These are phyloP conservation scores for Apiospora aurea DNA, from an alignment of 2,329 filamentous ascomycete genomes.

Conservation along the genomic window DNA sequence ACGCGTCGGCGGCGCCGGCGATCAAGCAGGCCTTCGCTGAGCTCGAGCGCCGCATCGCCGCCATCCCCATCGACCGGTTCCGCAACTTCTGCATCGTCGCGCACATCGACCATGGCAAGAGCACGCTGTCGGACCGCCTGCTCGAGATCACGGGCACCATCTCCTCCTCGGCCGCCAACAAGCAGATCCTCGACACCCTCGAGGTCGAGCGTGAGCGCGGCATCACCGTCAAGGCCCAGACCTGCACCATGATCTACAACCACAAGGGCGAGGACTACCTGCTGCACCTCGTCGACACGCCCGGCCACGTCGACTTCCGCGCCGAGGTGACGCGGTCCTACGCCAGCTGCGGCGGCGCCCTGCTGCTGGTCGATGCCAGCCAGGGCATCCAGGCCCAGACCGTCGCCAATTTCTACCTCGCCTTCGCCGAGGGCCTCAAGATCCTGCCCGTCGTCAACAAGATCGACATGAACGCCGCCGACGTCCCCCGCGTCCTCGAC, in stretches of 20 bases:
- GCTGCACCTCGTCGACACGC: slow-evolving; percentile 94
- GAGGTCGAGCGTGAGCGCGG: slow-evolving; percentile 96
- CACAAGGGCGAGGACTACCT: slow-evolving; percentile 88
- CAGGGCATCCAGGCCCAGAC: slow-evolving; percentile 98
- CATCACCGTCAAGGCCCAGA: slow-evolving; percentile 99
- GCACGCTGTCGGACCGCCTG: slow-evolving; percentile 89
- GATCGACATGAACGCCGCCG: slow-evolving; percentile 89
- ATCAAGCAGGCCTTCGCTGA: slow-evolving; percentile 38
- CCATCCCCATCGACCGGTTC: slow-evolving; percentile 79
- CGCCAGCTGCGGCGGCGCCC: slow-evolving; percentile 90
- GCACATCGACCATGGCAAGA: slow-evolving; percentile 98
- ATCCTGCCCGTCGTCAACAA: slow-evolving; percentile 97
- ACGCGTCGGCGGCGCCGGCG: background rate
- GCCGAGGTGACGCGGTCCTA: slow-evolving; percentile 96
- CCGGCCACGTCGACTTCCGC: slow-evolving; percentile 96
- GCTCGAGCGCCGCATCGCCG: slow-evolving; percentile 68
- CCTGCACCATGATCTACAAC: slow-evolving; percentile 96
- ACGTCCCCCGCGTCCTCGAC: slow-evolving; percentile 82
- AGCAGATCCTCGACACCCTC: slow-evolving; percentile 95
- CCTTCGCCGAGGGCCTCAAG: slow-evolving; percentile 87
- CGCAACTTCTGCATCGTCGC: slow-evolving; percentile 99
- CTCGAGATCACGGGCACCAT: slow-evolving; percentile 96
- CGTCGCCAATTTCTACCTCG: slow-evolving; percentile 97
- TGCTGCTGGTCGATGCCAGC: slow-evolving; percentile 93
- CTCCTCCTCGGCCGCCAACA: slow-evolving; percentile 78